A percentile compares a stretch with the other conserved stretches of the same genome.
Conservation (phyloP, 2,329 filamentous ascomycete genomes). For the Penicillium sp. region DNA sequence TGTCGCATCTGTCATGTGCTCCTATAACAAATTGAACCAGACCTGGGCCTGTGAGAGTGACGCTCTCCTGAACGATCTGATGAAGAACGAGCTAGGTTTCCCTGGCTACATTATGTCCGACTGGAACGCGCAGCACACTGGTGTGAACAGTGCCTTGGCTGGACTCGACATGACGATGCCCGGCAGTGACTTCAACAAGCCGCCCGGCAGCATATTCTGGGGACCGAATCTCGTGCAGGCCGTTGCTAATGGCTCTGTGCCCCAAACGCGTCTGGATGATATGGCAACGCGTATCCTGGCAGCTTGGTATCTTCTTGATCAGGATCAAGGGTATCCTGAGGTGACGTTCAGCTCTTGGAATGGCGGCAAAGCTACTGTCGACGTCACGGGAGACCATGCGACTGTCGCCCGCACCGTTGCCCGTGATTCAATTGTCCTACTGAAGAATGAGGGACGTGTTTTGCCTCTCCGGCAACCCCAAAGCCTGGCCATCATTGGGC, state of each 20-base stretch:
- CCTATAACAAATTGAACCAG: conserved; percentile 68
- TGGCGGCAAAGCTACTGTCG: conserved; percentile 31
- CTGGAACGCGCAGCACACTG: conserved; percentile 73
- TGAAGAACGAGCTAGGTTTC: conserved; percentile 79
- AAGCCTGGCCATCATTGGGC: conserved; percentile 50
- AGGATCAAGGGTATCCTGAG: conserved; percentile 46
- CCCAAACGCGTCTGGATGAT: conserved; percentile 56
- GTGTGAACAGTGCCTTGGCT: conserved; percentile 63
- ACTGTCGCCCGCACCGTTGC: conserved; percentile 43
- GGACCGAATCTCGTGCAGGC: conserved; percentile 50
- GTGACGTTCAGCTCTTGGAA: conserved; percentile 50
- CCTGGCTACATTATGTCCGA: conserved; percentile 80
- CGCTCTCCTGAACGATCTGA: conserved; percentile 68
- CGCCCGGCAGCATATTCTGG: conserved; percentile 28
- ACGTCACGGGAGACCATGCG: conserved; percentile 43
- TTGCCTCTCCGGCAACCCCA: conserved; percentile 49
- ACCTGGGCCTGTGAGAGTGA: conserved; percentile 78
- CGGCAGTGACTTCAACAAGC: conserved; percentile 44
- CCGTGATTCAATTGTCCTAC: conserved; percentile 46
- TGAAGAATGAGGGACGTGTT: conserved; percentile 46
- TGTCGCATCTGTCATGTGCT: conserved; percentile 53
- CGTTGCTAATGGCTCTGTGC: conserved; percentile 59
- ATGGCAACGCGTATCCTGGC: conserved; percentile 57
- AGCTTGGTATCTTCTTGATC: conserved; percentile 49
- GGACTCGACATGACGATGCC: conserved; percentile 89